Evolutionary conservation across 495 filamentous ascomycete genomes (phyloP).

Genomic region (Beverwykella pulmonaria): DNA sequence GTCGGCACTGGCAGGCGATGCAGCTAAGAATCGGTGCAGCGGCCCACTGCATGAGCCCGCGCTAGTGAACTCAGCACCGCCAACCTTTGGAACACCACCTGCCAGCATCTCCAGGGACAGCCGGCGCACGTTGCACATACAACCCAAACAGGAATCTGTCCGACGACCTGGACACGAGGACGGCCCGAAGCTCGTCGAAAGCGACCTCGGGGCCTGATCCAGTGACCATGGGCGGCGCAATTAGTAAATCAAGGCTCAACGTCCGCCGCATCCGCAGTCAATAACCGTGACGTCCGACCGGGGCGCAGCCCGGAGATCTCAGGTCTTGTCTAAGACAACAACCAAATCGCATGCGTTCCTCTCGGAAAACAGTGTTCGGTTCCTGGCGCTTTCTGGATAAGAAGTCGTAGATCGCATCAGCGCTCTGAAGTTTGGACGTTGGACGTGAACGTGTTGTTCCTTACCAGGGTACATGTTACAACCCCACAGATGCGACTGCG

Average conservation of each 20-base stretch:
- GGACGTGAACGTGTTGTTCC: background rate
- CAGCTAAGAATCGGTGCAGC: background rate
- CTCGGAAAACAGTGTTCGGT: background rate
- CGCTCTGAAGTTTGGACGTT: background rate
- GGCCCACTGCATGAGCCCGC: constrained; percentile 17
- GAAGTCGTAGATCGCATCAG: background rate
- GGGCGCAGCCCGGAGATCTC: background rate
- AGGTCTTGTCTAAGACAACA: background rate
- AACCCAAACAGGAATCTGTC: background rate
- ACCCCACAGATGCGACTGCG: background rate
- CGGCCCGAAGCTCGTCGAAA: constrained; percentile 2
- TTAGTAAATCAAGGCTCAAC: background rate
- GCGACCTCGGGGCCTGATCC: background rate
- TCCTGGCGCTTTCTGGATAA: background rate
- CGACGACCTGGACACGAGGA: constrained; percentile 8
- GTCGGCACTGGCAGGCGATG: background rate
- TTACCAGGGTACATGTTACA: background rate
- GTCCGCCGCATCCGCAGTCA: no score
- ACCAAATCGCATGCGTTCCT: background rate
- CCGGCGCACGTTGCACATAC: background rate
- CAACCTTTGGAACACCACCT: background rate
- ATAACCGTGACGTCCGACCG: no score
- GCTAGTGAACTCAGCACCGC: background rate
- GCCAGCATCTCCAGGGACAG: background rate
- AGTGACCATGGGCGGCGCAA: background rate